Evolutionary conservation across 1,284 basidiomycete genomes (phyloP), one percentile per base, ranked within the genome.

Genomic region (Trichosporon asahii): DNA sequence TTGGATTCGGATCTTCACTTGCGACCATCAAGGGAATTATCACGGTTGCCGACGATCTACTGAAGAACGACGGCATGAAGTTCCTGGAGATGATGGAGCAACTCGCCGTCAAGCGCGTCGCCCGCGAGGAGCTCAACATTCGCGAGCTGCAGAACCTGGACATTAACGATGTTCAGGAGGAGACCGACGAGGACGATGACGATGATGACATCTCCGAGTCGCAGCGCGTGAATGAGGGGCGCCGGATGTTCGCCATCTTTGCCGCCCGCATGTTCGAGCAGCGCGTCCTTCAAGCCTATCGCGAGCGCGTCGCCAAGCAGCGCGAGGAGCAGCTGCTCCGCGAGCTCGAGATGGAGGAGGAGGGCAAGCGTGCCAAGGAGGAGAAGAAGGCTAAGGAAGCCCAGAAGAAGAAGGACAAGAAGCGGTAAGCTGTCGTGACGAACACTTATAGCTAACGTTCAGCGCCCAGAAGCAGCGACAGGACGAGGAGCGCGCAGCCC

Each of bases 71-170:
- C 79, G 96, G 95, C 2, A 93, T 95, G 78, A 98, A 98, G 86
- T 98, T 99, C 86, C 86, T 99, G 78, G 95, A 99, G 86, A 99
- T 99, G 96, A 99, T 99, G 96, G 96, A 99, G 84, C 94, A 97
- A 84, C 88, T 99, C 40, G 95, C 96, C 0, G 95, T 98, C 80
- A 89, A 94, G 70, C 89, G 95, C 57, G 93, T 95, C 88, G 90
- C 92, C 60, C 89, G 96, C 3, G 95, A 98, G 79, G 94, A 95
- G 80, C 91, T 95, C 82, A 81, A 80, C 67, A 70, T 75, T 14
- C 76, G 74, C 44, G 93, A 93, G 6, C 90, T 91, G 7, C 89
- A 87, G 5, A 88, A 89, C 76, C 12, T 60, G 27, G 55, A 60
- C 55, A 60, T 60, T 21, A 29, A 29, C 55, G 55, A 60, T 31